Percentiles rank a stretch among this genome's conserved stretches.
Evolutionary conservation across 192 early-diverging fungal genomes (phyloP).

Genomic region (Mortierella antarctica): DNA sequence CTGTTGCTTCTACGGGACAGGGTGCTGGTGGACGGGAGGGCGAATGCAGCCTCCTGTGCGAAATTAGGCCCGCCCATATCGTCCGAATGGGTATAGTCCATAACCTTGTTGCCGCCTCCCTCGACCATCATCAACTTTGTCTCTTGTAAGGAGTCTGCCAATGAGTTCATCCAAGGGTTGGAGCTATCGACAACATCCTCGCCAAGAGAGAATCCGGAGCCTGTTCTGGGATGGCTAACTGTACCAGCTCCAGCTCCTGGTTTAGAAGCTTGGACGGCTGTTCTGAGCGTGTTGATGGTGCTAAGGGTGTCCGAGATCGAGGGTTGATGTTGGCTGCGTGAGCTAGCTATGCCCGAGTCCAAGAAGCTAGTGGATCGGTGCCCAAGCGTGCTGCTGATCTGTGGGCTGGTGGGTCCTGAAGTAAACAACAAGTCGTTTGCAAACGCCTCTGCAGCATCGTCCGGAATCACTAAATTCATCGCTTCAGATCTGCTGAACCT

Average conservation of each 20-base stretch:
- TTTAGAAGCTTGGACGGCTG: background rate
- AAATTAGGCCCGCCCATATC: background rate
- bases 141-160: conserved; percentile 28
- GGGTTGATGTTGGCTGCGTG: background rate
- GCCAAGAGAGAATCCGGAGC: conserved; percentile 39
- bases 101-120: background rate
- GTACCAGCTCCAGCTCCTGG: conserved; percentile 17
- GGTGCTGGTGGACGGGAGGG: background rate
- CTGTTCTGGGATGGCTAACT: conserved; percentile 1
- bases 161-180: conserved; percentile 45
- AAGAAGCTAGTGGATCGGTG: conserved; percentile 30
- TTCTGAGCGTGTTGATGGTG: background rate
- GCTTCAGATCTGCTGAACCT: background rate
- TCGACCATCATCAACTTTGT: conserved; percentile 3
- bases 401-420: conserved; percentile 1
- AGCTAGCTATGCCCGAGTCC: conserved; percentile 16
- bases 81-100: conserved; percentile 40
- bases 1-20: background rate
- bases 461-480: conserved; percentile 14
- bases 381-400: background rate
- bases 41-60: conserved; percentile 12
- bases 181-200: conserved; percentile 43
- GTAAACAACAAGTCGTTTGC: conserved; percentile 29
- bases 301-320: background rate
- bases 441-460: conserved; percentile 46